Base-by-base conservation (phyloP, 1,284 basidiomycete species). In the Pterula multifida region DNA sequence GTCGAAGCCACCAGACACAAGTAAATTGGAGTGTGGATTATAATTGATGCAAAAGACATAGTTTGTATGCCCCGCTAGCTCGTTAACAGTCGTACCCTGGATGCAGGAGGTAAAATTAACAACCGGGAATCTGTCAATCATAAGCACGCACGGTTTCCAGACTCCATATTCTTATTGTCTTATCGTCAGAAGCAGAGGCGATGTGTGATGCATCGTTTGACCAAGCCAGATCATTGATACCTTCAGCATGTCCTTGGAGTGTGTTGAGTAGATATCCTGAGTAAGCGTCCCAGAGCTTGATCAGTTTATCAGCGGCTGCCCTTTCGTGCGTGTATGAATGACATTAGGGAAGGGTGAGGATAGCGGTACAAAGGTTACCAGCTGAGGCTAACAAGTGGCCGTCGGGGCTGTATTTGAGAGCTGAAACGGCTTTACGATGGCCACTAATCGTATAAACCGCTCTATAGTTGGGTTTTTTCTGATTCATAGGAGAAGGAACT, bases 11-110 rank as follows among this genome's bases (percentile, higher is more conserved):
- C 94, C 95, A 22, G 90, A 94, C 11, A 88, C 94, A 28, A 98
- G 69, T 26, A 98, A 69, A 61, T 92, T 95, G 0, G 86, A 85
- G 55, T 82, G 78, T 0, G 90, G 92, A 58, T 90, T 93, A 67
- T 87, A 98, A 55, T 91, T 87, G 4, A 95, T 74, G 55, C 91
- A 93, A 56, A 97, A 90, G 0, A 98, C 90, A 56, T 91, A 92
- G 57, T 91, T 94, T 1, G 93, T 94, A 60, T 98, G 95, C 0
- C 89, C 90, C 36, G 73, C 68, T 3, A 96, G 68, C 4, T 72
- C 76, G 55, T 81, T 86, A 11, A 75, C 70, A 50, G 71, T 63
- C 48, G 67, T 66, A 28, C 76, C 76, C 86, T 90, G 53, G 35
- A 49, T 47, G 44, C 28, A 48, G 32, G 50, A 24, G 26, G 26